phyloP scores from a whole-genome alignment of 345 rosid species.

The Geranium rotundifolium region DNA sequence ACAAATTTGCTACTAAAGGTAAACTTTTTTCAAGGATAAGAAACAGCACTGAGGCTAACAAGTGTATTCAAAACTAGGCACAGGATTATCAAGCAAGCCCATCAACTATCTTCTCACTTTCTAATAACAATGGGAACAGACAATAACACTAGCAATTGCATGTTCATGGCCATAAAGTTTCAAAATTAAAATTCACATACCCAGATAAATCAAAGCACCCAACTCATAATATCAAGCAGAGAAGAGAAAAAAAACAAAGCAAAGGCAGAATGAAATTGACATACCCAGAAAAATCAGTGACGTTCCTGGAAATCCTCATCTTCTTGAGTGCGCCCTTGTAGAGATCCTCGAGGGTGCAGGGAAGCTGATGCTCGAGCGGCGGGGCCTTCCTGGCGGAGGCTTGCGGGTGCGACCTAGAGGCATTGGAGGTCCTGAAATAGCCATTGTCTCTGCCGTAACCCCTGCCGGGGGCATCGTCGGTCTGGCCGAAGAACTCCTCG shows the following conservation, averaged over 20 bases:
- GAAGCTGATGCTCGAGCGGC: constrained; percentile 51
- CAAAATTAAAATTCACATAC: neutral
- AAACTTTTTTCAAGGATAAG: too few species aligned
- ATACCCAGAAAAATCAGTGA: constrained; percentile 56
- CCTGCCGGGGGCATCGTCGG: constrained; percentile 19
- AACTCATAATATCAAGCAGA: too few species aligned
- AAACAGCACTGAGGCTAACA: too few species aligned
- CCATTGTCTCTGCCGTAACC: constrained; percentile 24
- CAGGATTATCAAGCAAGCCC: neutral
- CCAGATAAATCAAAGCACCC: too few species aligned
- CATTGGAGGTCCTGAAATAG: constrained; percentile 30
- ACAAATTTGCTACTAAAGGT: too few species aligned
- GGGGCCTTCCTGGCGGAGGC: constrained; percentile 35
- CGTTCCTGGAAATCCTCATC: constrained; percentile 55
- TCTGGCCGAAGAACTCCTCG: constrained; percentile 70
- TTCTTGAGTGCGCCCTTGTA: constrained; percentile 68
- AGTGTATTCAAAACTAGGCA: too few species aligned
- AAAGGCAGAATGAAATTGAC: neutral
- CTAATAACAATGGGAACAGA: too few species aligned
- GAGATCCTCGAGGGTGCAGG: constrained; percentile 83
- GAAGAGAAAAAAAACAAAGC: neutral
- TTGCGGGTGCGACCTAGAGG: constrained; percentile 11
- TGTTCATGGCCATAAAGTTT: neutral
- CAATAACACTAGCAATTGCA: neutral
- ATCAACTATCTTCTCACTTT: neutral